Evolutionary conservation across 495 filamentous ascomycete species (phyloP).

Genomic region (Chlorociboria aeruginascens): DNA sequence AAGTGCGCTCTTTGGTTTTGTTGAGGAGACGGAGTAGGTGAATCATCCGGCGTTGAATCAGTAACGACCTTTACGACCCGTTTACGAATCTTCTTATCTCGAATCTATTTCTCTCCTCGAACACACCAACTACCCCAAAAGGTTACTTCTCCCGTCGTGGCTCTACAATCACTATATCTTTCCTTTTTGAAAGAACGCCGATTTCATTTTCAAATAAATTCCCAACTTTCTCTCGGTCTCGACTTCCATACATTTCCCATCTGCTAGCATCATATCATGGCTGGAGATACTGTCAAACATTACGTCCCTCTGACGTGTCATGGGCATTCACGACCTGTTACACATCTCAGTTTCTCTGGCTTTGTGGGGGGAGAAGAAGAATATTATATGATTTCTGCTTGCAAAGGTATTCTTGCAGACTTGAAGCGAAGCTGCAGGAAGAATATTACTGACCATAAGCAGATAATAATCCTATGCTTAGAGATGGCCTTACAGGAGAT

Average conservation of each 20-base stretch:
- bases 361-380: conserved; percentile 61
- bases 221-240: background rate
- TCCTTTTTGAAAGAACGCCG: too few species aligned
- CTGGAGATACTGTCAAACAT: conserved; percentile 32
- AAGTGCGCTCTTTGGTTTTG: conserved; percentile 12
- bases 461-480: conserved; percentile 96
- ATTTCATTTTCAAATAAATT: too few species aligned
- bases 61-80: conserved; percentile 20
- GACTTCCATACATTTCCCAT: background rate
- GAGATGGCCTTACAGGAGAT: conserved; percentile 91
- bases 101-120: background rate
- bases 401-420: conserved; percentile 60
- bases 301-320: conserved; percentile 90
- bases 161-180: too few species aligned
- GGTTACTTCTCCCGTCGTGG: too few species aligned
- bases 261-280: conserved; percentile 22
- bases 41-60: conserved; percentile 1
- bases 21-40: background rate
- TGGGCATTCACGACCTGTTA: conserved; percentile 90
- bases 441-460: conserved; percentile 5
- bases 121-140: too few species aligned
- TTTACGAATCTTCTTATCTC: conserved; percentile 22
- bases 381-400: conserved; percentile 94
- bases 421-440: background rate
- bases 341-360: conserved; percentile 87